Evolutionary conservation across 2,329 filamentous ascomycete genomes (phyloP).

Genomic region (Alternaria hordeiaustralica): DNA sequence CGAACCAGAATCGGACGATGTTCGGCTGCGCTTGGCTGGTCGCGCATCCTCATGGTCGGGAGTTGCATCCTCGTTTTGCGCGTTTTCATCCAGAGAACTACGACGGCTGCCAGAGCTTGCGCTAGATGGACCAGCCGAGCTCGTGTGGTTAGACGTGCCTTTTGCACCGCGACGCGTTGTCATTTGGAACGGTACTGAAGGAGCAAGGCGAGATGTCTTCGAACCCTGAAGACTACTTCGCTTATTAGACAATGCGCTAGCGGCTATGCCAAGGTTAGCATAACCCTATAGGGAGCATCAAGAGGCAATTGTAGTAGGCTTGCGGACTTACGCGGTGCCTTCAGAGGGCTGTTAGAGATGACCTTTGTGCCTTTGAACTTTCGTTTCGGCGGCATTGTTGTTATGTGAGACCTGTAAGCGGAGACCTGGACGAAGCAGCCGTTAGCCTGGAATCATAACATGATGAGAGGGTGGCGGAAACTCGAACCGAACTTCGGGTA

Average conservation of each 20-base stretch:
- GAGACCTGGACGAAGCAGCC: constrained; percentile 13
- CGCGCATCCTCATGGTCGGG: constrained; percentile 44
- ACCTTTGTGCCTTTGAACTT: constrained; percentile 36
- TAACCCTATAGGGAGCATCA: constrained; percentile 25
- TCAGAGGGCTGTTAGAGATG: constrained; percentile 18
- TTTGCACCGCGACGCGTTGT: constrained; percentile 54
- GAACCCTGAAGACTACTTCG: constrained; percentile 43
- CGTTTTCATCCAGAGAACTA: constrained; percentile 46
- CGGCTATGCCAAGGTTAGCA: constrained; percentile 48
- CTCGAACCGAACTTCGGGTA: neutral
- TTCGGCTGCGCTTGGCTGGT: constrained; percentile 48
- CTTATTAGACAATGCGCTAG: constrained; percentile 45
- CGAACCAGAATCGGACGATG: constrained; percentile 48
- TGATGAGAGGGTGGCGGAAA: neutral
- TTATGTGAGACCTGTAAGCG: constrained; percentile 7
- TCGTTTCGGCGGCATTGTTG: constrained; percentile 45
- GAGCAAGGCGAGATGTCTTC: constrained; percentile 52
- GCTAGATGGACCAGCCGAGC: constrained; percentile 43
- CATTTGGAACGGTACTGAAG: constrained; percentile 58
- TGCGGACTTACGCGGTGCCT: constrained; percentile 28
- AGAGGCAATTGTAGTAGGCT: constrained; percentile 13
- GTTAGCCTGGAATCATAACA: constrained; percentile 25
- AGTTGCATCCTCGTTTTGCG: constrained; percentile 37
- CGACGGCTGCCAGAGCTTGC: constrained; percentile 48
- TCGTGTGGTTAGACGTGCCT: constrained; percentile 45